These are phyloP conservation scores for Desmodesmus armatus DNA, from an alignment of 139 green algal genomes.

Conservation along the genomic window DNA sequence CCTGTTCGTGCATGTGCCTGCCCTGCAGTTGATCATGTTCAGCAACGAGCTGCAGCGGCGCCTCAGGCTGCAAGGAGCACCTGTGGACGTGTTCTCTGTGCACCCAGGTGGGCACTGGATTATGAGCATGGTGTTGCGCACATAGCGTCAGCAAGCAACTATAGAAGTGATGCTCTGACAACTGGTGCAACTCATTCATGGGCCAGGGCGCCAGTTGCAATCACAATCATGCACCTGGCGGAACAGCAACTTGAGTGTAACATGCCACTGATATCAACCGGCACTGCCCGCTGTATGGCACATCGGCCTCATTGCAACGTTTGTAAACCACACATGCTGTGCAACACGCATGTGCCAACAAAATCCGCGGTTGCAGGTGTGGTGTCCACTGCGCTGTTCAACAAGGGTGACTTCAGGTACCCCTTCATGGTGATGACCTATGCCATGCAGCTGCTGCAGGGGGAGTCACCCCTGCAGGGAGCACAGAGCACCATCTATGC, in stretches of 20 bases:
- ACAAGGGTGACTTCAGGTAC: conserved; percentile 36
- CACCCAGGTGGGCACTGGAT: conserved; percentile 40
- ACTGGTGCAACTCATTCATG: no score
- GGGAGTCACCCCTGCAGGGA: conserved; percentile 20
- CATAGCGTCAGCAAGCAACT: no score
- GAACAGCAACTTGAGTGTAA: neutral
- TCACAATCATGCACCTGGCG: neutral
- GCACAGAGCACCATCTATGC: conserved; percentile 39
- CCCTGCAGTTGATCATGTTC: conserved; percentile 36
- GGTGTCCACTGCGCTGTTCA: conserved; percentile 7
- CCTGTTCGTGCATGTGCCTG: no score
- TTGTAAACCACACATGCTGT: no score
- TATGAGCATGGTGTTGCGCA: no score
- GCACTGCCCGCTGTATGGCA: no score
- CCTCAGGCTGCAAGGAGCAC: conserved; percentile 27
- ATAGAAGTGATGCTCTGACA: no score
- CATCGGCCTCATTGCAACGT: no score
- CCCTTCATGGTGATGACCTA: conserved; percentile 25
- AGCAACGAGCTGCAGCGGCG: conserved; percentile 42
- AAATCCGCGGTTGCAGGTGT: neutral
- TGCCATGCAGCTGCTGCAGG: neutral
- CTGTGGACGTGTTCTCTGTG: conserved; percentile 33
- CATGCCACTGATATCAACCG: neutral
- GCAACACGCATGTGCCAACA: no score
- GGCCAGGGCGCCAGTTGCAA: no score